Conservation (phyloP, 1,139 yeast genomes). For the Taphrina deformans region DNA sequence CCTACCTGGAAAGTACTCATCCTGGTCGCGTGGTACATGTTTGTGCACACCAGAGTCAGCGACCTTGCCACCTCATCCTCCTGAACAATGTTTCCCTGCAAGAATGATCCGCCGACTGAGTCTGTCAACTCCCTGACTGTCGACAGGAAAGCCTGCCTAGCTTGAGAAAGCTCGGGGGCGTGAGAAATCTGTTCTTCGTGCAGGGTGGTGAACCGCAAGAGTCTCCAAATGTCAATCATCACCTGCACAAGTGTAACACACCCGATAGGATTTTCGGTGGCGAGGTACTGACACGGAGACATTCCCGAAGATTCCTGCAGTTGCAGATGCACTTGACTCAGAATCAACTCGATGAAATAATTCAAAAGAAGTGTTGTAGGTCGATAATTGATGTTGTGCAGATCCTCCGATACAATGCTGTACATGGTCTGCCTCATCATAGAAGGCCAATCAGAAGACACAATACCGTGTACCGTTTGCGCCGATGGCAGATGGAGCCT, state of each 20-base stretch:
- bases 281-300: background rate
- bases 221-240: slow-evolving; percentile 11
- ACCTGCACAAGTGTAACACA: slow-evolving; percentile 6
- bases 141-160: slow-evolving; percentile 4
- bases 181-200: background rate
- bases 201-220: slow-evolving; percentile 14
- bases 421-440: slow-evolving; percentile 3
- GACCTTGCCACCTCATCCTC: slow-evolving; percentile 3
- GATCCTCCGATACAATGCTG: slow-evolving; percentile 7
- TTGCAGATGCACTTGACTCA: slow-evolving; percentile 13
- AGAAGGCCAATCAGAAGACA: background rate
- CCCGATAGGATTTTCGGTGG: slow-evolving; percentile 7
- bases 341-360: slow-evolving; percentile 12
- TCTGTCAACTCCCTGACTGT: slow-evolving; percentile 6
- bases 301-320: background rate
- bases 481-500: slow-evolving; percentile 9
- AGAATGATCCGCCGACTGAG: background rate
- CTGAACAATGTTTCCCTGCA: background rate
- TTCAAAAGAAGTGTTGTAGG: slow-evolving; percentile 17
- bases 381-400: background rate
- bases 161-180: slow-evolving; percentile 3
- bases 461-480: slow-evolving; percentile 18
- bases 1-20: slow-evolving; percentile 16
- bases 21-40: slow-evolving; percentile 11
- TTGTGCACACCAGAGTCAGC: slow-evolving; percentile 10